Evolutionary conservation across 202 grass and related monocot genomes (phyloP), one percentile per base, ranked within the genome.

Genomic region (Bolboschoenoplectus hybrid): DNA sequence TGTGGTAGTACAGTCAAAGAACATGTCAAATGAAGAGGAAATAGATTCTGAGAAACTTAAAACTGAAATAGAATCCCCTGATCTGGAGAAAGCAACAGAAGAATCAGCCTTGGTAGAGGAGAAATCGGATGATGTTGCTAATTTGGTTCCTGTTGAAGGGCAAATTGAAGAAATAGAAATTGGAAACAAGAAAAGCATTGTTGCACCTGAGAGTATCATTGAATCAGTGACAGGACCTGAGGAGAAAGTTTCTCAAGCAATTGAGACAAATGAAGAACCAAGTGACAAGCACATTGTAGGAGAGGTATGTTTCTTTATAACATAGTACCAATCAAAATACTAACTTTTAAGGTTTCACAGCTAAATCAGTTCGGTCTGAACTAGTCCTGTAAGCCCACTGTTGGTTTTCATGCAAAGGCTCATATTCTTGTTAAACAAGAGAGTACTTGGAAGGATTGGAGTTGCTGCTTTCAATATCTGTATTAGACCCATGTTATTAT

Each of bases 251-350:
- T 14, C 32, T 47, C 60, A n/a, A 65, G 62, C 16, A 63, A 47
- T 38, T 66, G 60, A 82, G 80, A 50, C 40, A 3, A 20, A 49
- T 66, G 80, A 81, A 44, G 53, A 82, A 82, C 80, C 58, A 66
- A 64, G 11, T 82, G 62, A 64, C 80, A 82, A 63, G 44, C 57
- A 82, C 40, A 64, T 66, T 64, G 60, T 46, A 65, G 80, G 9
- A 82, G 44, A 66, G 80, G 75, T 79, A 9, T 41, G 36, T 60
- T 60, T 58, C 51, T 78, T 49, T 32, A 12, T 73, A 32, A 20
- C n/a, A 47, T 73, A 73, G 43, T 17, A 73, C 43, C 17, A 47
- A 20, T 49, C 6, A 73, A 49, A 46, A 41, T 49, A 26, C 43
- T 73, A 49, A 46, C 43, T 49, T 46, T 1, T 73, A 49, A 44